Evolutionary conservation across 345 rosid genomes (phyloP).

Genomic region (Atalantia buxifolia): DNA sequence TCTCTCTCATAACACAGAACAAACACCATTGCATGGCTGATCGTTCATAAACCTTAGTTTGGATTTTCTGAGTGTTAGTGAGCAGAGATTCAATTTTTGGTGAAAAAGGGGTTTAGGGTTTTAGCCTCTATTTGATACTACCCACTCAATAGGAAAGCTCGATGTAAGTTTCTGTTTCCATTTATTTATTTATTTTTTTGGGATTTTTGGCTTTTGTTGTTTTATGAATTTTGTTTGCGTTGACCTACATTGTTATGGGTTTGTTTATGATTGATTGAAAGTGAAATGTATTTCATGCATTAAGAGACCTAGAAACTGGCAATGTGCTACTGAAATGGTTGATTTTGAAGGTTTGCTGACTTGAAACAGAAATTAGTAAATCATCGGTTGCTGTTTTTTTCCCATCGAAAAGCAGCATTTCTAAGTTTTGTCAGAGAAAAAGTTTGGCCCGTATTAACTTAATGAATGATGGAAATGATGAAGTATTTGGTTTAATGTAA

Average conservation of each 20-base stretch:
- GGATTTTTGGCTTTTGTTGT: too few species aligned
- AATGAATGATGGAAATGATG: background rate
- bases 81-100: background rate
- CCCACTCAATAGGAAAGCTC: background rate
- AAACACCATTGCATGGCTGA: background rate
- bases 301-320: background rate
- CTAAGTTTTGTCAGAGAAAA: background rate
- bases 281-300: background rate
- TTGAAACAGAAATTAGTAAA: background rate
- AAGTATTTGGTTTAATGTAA: background rate
- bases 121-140: background rate
- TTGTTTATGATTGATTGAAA: background rate
- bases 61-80: background rate
- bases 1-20: too few species aligned
- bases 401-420: background rate
- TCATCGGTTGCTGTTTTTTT: background rate
- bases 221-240: background rate
- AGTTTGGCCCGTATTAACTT: too few species aligned
- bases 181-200: background rate
- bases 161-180: background rate
- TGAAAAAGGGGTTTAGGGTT: background rate
- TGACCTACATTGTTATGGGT: background rate
- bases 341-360: background rate
- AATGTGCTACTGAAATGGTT: background rate
- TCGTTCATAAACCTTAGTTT: background rate